phyloP scores from a whole-genome alignment of 495 filamentous ascomycete genomes.

The Amphirosellinia nigrospora region DNA sequence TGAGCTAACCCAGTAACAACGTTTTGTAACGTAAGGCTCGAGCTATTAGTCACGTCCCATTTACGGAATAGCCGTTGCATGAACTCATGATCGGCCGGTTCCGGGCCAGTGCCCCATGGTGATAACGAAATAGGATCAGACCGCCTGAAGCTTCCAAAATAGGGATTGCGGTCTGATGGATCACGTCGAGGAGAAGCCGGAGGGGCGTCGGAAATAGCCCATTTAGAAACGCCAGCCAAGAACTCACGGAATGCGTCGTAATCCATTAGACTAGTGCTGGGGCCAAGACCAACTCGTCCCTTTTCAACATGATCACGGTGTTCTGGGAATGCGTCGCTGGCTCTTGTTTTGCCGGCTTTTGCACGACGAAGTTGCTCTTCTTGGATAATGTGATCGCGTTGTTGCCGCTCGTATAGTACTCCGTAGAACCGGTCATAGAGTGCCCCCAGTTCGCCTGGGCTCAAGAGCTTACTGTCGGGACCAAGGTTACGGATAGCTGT shows the following conservation, averaged over 20 bases:
- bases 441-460: conserved; percentile 80
- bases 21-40: conserved; percentile 82
- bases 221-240: conserved; percentile 82
- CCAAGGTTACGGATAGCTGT: conserved; percentile 96
- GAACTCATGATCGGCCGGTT: conserved; percentile 95
- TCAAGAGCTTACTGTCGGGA: conserved; percentile 89
- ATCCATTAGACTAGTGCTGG: conserved; percentile 89
- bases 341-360: conserved; percentile 63
- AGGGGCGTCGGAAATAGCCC: conserved; percentile 82
- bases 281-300: conserved; percentile 87
- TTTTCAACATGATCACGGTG: conserved; percentile 61
- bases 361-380: conserved; percentile 72
- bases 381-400: conserved; percentile 76
- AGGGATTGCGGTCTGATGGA: conserved; percentile 56
- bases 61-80: conserved; percentile 84
- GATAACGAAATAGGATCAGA: conserved; percentile 55
- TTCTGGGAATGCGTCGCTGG: conserved; percentile 51
- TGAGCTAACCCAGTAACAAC: conserved; percentile 89
- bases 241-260: conserved; percentile 96
- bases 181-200: conserved; percentile 65
- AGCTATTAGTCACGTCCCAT: conserved; percentile 80
- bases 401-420: conserved; percentile 86
- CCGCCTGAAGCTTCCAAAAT: conserved; percentile 56
- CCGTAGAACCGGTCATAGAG: conserved; percentile 94
- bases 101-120: conserved; percentile 75